Conservation (phyloP, 352 stramenopile genomes). For the Blastocystis sp. region DNA sequence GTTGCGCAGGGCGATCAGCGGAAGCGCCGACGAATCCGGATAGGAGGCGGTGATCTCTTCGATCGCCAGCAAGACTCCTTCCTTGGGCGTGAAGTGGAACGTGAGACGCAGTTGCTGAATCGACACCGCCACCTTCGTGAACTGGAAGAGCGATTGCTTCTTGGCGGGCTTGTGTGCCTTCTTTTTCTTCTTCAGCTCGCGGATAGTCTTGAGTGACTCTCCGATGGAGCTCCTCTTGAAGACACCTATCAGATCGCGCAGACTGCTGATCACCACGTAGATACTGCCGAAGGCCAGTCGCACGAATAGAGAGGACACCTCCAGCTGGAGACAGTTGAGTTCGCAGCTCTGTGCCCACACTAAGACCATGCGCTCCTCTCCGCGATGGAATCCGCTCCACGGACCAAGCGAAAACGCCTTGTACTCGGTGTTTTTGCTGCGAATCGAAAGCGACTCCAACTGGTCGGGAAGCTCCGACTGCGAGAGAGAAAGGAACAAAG, state of each 20-base stretch:
- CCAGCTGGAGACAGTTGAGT: background rate
- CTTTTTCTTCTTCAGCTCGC: background rate
- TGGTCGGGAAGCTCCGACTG: background rate
- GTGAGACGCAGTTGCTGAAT: background rate
- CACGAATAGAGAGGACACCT: background rate
- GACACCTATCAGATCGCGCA: background rate
- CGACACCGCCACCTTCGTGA: background rate
- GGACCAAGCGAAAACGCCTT: background rate
- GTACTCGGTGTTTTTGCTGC: background rate
- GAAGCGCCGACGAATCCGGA: background rate
- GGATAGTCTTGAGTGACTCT: background rate
- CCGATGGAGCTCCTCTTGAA: background rate
- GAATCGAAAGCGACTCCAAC: background rate
- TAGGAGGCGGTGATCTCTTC: background rate
- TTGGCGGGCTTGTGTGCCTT: background rate
- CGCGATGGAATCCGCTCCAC: background rate
- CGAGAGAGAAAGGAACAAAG: background rate
- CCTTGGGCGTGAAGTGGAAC: conserved; percentile 16
- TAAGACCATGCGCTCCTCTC: background rate
- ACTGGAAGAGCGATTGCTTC: background rate
- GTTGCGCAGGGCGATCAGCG: background rate
- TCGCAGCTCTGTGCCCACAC: background rate
- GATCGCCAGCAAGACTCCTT: background rate
- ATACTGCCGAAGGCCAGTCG: conserved; percentile 11
- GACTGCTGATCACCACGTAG: background rate